phyloP scores from a whole-genome alignment of 352 stramenopile genomes.

The Thalassiosira livingstoniorum region DNA sequence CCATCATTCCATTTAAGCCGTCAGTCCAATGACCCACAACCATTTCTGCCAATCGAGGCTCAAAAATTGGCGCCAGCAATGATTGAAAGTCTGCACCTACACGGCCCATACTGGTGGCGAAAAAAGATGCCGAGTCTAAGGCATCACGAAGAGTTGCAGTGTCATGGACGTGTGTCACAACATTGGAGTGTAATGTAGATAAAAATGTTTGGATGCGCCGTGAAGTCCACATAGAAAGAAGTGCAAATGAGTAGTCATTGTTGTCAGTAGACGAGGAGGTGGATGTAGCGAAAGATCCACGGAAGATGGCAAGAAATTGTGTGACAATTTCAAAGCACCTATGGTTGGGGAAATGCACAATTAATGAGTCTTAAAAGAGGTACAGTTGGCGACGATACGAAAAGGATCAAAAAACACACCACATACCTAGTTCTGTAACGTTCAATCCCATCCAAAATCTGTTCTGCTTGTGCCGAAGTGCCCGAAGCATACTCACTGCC shows the following conservation, averaged over 20 bases:
- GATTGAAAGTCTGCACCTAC: conserved; percentile 85
- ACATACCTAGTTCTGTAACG: conserved; percentile 75
- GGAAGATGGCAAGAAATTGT: conserved; percentile 85
- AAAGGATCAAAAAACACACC: background rate
- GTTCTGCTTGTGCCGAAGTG: conserved; percentile 66
- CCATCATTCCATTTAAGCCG: conserved; percentile 69
- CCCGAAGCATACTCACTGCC: conserved; percentile 24
- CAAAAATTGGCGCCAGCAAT: conserved; percentile 75
- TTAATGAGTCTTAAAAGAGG: conserved; percentile 18
- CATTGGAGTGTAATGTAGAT: conserved; percentile 63
- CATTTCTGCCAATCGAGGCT: conserved; percentile 69
- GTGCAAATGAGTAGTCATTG: conserved; percentile 63
- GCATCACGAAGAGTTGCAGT: conserved; percentile 79
- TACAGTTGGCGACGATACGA: background rate
- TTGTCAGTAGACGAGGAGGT: conserved; percentile 46
- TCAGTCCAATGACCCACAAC: conserved; percentile 75
- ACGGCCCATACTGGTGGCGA: conserved; percentile 82
- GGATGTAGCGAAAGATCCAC: conserved; percentile 65
- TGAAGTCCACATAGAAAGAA: conserved; percentile 83
- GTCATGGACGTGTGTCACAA: conserved; percentile 71
- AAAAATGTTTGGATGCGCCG: conserved; percentile 80
- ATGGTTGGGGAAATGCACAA: conserved; percentile 20
- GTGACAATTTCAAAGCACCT: conserved; percentile 86
- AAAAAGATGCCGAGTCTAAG: conserved; percentile 83
- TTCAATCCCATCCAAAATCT: conserved; percentile 86